These are phyloP conservation scores for Amphicarpaea edgeworthii DNA, from an alignment of 306 rosid species.

Conservation along the genomic window DNA sequence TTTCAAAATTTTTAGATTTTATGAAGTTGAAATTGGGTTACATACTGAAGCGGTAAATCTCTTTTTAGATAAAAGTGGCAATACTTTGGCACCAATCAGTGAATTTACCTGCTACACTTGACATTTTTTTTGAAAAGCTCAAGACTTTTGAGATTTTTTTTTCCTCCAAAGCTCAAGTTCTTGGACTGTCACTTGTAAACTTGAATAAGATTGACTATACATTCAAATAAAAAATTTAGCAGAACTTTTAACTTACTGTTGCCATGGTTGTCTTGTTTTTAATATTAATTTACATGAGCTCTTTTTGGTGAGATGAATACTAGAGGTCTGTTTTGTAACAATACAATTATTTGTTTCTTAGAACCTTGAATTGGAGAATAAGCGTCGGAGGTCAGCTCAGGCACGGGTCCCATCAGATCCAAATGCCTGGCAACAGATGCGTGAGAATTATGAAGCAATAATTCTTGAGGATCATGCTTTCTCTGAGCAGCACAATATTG, in stretches of 20 bases:
- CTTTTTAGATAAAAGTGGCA: conserved; percentile 10
- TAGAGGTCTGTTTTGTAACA: conserved; percentile 7
- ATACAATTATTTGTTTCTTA: conserved; percentile 43
- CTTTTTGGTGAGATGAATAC: not conserved
- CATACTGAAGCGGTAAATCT: not conserved
- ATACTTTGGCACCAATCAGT: not conserved
- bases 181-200: not conserved
- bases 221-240: not conserved
- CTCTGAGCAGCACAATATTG: conserved; percentile 81
- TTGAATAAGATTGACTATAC: not conserved
- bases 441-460: conserved; percentile 92
- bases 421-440: conserved; percentile 93
- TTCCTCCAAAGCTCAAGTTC: too few relatives aligned
- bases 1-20: not conserved
- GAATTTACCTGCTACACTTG: conserved; percentile 7
- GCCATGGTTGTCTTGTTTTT: not conserved
- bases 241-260: not conserved
- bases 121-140: not conserved
- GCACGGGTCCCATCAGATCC: conserved; percentile 95
- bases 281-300: not conserved
- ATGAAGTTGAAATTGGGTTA: conserved; percentile 5
- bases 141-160: too few relatives aligned
- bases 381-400: conserved; percentile 82
- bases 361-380: conserved; percentile 81
- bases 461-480: conserved; percentile 89